phyloP scores from a whole-genome alignment of 2,329 filamentous ascomycete genomes.

The Ambrosiella cleistominuta region DNA sequence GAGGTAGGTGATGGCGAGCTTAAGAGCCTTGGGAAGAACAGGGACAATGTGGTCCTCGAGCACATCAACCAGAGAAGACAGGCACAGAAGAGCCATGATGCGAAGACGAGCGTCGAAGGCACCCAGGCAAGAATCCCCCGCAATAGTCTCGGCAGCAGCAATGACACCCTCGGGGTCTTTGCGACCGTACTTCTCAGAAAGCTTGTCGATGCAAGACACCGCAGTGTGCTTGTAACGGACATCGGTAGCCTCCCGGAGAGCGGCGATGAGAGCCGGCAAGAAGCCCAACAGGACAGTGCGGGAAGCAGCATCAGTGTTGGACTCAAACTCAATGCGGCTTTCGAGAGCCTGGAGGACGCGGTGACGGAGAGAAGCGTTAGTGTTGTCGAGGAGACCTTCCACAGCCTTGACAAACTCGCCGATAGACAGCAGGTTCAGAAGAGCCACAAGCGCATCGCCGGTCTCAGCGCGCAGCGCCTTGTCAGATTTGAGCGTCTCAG shows the following conservation, averaged over 20 bases:
- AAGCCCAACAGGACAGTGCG: constrained; percentile 59
- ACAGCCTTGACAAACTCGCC: constrained; percentile 79
- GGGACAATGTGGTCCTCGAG: constrained; percentile 73
- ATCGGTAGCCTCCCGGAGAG: constrained; percentile 56
- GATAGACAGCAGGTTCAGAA: constrained; percentile 74
- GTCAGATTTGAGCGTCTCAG: constrained; percentile 42
- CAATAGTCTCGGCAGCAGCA: constrained; percentile 58
- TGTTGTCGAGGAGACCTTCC: constrained; percentile 59
- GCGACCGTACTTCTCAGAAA: constrained; percentile 88
- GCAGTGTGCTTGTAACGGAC: constrained; percentile 67
- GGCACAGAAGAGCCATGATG: constrained; percentile 70
- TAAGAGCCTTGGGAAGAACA: constrained; percentile 58
- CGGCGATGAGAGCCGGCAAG: constrained; percentile 57
- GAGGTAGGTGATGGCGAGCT: constrained; percentile 54
- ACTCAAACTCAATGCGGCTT: constrained; percentile 56
- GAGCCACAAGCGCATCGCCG: constrained; percentile 55
- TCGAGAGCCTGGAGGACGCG: constrained; percentile 71
- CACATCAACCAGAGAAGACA: constrained; percentile 79
- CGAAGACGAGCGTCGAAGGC: constrained; percentile 55
- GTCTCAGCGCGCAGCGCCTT: constrained; percentile 34
- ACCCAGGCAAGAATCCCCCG: constrained; percentile 58
- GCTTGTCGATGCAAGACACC: constrained; percentile 78
- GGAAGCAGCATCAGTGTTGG: constrained; percentile 48
- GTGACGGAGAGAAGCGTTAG: constrained; percentile 56
- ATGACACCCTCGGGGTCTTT: constrained; percentile 66